Conservation (phyloP, 208 protist genomes). For the Trypanosoma scelopori region DNA sequence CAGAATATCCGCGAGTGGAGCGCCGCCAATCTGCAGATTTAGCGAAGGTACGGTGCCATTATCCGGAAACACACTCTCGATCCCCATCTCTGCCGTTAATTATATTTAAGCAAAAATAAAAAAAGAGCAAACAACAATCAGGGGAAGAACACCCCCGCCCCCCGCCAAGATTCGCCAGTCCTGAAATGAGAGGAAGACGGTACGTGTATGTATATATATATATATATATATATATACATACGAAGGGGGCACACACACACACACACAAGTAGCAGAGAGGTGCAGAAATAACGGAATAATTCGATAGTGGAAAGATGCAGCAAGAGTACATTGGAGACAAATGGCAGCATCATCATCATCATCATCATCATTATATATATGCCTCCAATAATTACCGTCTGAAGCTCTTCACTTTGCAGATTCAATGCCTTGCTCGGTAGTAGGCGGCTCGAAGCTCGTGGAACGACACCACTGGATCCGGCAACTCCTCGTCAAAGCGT, state of each 20-base stretch:
- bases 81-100: constrained; percentile 9
- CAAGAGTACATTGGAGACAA: background rate
- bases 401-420: background rate
- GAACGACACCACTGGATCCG: background rate
- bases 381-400: too few species aligned
- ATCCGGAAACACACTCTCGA: constrained; percentile 17
- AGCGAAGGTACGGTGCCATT: constrained; percentile 1
- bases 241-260: too few species aligned
- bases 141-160: background rate
- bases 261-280: too few species aligned
- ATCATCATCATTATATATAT: background rate
- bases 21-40: constrained; percentile 10
- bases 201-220: too few species aligned
- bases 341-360: too few species aligned
- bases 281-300: constrained; percentile 1
- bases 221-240: background rate
- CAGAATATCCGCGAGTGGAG: constrained; percentile 17
- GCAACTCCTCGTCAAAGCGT: background rate
- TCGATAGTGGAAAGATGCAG: constrained; percentile 12
- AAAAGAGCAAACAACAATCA: constrained; percentile 4
- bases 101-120: background rate
- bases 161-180: too few species aligned
- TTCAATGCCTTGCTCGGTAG: constrained; percentile 1
- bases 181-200: too few species aligned
- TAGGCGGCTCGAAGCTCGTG: constrained; percentile 16